Base-by-base conservation (phyloP, 164 flowering plant genomes). In the Tinospora cordifolia region DNA sequence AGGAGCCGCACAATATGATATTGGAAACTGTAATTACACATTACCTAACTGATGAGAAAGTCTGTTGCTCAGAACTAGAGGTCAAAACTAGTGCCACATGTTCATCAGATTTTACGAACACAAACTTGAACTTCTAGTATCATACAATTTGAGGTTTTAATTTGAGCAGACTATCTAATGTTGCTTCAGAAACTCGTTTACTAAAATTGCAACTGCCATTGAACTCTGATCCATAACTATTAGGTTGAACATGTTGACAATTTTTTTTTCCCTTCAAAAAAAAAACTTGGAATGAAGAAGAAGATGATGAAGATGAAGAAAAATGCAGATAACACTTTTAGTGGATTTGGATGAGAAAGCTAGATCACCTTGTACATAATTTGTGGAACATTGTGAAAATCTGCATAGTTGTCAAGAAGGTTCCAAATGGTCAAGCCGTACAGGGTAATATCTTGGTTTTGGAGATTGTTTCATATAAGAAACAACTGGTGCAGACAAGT, bases 121-220 rank as follows among this genome's bases (percentile, higher is more conserved):
- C 15, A 75, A 11, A 25, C 75, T 49, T 65, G 80, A 75, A 66
- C 75, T 44, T 68, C 75, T 79, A 15, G 65, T 27, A 26, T 82
- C 86, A 77, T 80, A 74, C 19, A 34, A 24, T 60, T 34, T 30
- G 10, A 82, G 85, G 63, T 87, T 78, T 39, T 81, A 81, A 71
- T 86, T 81, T 82, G 77, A 17, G 63, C 75, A 81, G 72, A 71
- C 79, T 78, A 77, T 83, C 85, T 77, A 76, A 44, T 26, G 84
- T 46, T 64, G 82, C 65, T 72, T 86, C 85, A 58, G 79, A 75
- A 41, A 70, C 79, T 74, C 88, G 78, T 65, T 82, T 84, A 75
- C 83, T 80, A 76, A 80, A 81, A 69, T 83, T 84, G 68, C 76
- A 74, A 80, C 70, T 77, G 70, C 74, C 78, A 71, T 76, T 70